Evolutionary conservation across 2,329 filamentous ascomycete genomes (phyloP).

Genomic region (Zasmidium angulare): DNA sequence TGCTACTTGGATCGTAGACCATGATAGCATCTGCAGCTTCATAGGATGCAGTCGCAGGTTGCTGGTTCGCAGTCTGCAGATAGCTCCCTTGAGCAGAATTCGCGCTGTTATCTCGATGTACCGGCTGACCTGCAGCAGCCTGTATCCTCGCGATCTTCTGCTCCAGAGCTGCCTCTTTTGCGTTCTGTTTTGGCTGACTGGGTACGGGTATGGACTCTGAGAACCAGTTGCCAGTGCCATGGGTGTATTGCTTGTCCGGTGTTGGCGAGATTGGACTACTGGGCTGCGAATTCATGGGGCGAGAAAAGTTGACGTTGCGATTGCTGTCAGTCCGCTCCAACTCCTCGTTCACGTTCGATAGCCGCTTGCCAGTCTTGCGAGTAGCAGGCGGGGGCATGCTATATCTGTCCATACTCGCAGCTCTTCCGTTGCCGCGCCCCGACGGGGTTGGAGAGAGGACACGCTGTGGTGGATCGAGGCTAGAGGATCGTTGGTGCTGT

Average conservation of each 20-base stretch:
- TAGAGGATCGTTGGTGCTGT: slow-evolving; percentile 46
- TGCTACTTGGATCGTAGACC: slow-evolving; percentile 32
- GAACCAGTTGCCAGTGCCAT: slow-evolving; percentile 52
- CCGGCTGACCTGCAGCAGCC: slow-evolving; percentile 21
- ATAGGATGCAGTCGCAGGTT: slow-evolving; percentile 14
- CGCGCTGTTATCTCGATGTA: slow-evolving; percentile 13
- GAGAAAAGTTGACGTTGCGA: slow-evolving; percentile 54
- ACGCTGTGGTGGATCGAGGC: slow-evolving; percentile 52
- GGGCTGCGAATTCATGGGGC: slow-evolving; percentile 50
- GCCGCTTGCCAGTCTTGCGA: slow-evolving; percentile 28
- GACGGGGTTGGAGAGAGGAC: slow-evolving; percentile 44
- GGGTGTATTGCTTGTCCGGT: slow-evolving; percentile 25
- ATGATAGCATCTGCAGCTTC: slow-evolving; percentile 28
- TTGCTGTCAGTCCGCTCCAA: slow-evolving; percentile 44
- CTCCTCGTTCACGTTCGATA: slow-evolving; percentile 42
- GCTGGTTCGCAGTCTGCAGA: slow-evolving; percentile 12
- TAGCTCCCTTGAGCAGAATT: slow-evolving; percentile 14
- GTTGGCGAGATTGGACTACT: slow-evolving; percentile 23
- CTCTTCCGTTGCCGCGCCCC: slow-evolving; percentile 27
- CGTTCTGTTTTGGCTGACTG: slow-evolving; percentile 1
- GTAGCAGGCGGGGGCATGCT: slow-evolving; percentile 20
- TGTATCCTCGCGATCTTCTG: slow-evolving; percentile 23
- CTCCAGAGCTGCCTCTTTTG: slow-evolving; percentile 13
- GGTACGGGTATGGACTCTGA: slow-evolving; percentile 59
- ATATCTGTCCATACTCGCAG: slow-evolving; percentile 31